A percentile compares a stretch with the other conserved stretches of the same genome.
Conservation (phyloP, 169 alveolate genomes). For the Babesia sp. region DNA sequence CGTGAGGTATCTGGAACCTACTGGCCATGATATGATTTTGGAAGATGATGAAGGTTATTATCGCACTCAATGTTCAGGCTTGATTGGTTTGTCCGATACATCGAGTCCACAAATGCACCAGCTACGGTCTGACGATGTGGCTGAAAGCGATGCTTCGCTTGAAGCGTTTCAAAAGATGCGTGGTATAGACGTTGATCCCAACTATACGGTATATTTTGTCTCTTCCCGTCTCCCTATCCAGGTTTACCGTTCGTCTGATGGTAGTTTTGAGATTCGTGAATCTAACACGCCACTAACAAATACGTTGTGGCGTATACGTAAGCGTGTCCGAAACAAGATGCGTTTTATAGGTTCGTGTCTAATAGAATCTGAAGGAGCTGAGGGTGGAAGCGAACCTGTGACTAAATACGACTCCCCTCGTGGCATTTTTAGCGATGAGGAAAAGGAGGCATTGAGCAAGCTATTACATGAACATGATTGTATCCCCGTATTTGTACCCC, state of each 20-base stretch:
- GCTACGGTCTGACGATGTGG: not conserved
- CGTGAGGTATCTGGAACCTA: constrained; percentile 54
- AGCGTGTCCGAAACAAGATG: constrained; percentile 48
- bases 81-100: not conserved
- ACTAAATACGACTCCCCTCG: not conserved
- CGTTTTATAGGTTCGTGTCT: constrained; percentile 59
- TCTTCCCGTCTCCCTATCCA: constrained; percentile 66
- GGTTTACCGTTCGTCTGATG: constrained; percentile 43
- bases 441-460: constrained; percentile 36
- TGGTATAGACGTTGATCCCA: constrained; percentile 36
- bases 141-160: not conserved
- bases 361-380: constrained; percentile 9
- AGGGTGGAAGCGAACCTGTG: not conserved
- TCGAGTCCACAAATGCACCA: not conserved
- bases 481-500: constrained; percentile 64
- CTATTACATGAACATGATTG: constrained; percentile 51
- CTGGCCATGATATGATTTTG: constrained; percentile 66
- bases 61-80: constrained; percentile 36
- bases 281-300: constrained; percentile 68
- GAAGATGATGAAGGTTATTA: constrained; percentile 71
- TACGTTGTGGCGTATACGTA: constrained; percentile 54
- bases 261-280: constrained; percentile 52
- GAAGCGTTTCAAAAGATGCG: not conserved
- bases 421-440: constrained; percentile 35
- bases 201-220: constrained; percentile 47